Base-by-base conservation (phyloP, 208 protist species). In the Sergeia podlipaevii region DNA sequence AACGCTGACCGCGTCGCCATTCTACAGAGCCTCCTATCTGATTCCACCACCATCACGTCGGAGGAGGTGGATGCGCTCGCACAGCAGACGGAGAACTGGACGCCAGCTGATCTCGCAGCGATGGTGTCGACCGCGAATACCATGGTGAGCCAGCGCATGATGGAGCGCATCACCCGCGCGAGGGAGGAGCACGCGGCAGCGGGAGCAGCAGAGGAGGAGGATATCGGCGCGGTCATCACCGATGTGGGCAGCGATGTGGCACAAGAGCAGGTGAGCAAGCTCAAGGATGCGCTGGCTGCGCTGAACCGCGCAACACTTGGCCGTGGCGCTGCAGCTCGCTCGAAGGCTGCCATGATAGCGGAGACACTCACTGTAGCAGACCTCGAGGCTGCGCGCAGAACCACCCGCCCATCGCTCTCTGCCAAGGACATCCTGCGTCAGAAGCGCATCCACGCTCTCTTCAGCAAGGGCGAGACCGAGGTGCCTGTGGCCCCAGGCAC, bases 21-120 rank as follows among this genome's bases (percentile, higher is more conserved):
- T 54, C 80, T 99, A 20, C 75, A 74, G 42, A 99, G 98, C 67
- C 97, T 99, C 78, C 99, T 99, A 13, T 13, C 8, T 44, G 45
- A 53, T 28, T 97, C 99, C 66, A 74, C 99, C 2, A 70, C 73
- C 17, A 43, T 90, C n/a, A 60, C 62, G 17, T 70, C 64, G 23
- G 61, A 62, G 7, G 71, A 84, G 45, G 53, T 91, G 42, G 62
- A 54, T 29, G 46, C 60, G 21, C 44, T 95, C 26, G 84, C 82
- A 28, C 56, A 24, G 46, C 51, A 66, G 32, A 90, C 77, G 30
- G 65, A 69, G 36, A 79, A 87, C 65, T 95, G 88, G 85, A 89
- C 84, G 4, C 81, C 84, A 23, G 83, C 88, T 42, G 88, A 95
- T 60, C 65, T 95, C 26, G 51, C 74, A 1, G 81, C 81, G 21